Conservation (phyloP, 176 grass and related monocot species). For the Coix lacrymajobi region DNA sequence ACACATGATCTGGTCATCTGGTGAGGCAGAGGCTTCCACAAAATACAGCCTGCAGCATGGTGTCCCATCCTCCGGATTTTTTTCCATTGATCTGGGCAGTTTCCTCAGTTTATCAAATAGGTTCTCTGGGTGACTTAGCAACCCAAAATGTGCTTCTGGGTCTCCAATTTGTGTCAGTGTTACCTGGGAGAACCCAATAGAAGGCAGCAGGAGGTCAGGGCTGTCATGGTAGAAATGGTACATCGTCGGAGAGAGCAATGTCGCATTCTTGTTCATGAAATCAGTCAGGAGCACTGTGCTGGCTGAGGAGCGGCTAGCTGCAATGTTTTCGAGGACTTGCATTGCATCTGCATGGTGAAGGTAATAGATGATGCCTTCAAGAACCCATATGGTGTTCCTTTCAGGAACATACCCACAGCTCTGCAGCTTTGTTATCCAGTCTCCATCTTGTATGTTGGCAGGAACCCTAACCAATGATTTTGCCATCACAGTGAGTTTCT, state of each 20-base stretch:
- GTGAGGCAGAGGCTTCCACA: slow-evolving; percentile 69
- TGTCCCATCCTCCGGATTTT: slow-evolving; percentile 66
- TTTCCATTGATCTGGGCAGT: slow-evolving; percentile 75
- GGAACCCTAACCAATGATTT: slow-evolving; percentile 57
- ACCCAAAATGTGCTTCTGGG: slow-evolving; percentile 75
- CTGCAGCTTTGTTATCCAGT: slow-evolving; percentile 75
- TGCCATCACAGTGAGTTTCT: slow-evolving; percentile 44
- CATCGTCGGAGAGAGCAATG: slow-evolving; percentile 44
- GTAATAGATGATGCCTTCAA: slow-evolving; percentile 96
- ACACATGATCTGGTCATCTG: slow-evolving; percentile 36
- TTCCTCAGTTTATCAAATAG: slow-evolving; percentile 84
- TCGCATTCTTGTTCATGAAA: slow-evolving; percentile 89
- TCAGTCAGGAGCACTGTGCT: slow-evolving; percentile 60
- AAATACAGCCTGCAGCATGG: slow-evolving; percentile 86
- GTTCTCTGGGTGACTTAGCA: slow-evolving; percentile 85
- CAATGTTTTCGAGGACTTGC: slow-evolving; percentile 76
- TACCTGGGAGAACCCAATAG: slow-evolving; percentile 64
- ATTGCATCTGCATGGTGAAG: slow-evolving; percentile 63
- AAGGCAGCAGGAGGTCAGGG: slow-evolving; percentile 72
- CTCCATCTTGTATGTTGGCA: slow-evolving; percentile 55
- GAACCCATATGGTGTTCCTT: slow-evolving; percentile 84
- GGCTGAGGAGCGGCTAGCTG: slow-evolving; percentile 26
- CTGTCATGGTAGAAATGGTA: slow-evolving; percentile 94
- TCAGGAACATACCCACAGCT: slow-evolving; percentile 59
- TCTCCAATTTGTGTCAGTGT: slow-evolving; percentile 89